Percentiles rank a stretch among this genome's conserved stretches.
Evolutionary conservation across 208 protist species (phyloP).

Genomic region (Trypanosoma boissoni): DNA sequence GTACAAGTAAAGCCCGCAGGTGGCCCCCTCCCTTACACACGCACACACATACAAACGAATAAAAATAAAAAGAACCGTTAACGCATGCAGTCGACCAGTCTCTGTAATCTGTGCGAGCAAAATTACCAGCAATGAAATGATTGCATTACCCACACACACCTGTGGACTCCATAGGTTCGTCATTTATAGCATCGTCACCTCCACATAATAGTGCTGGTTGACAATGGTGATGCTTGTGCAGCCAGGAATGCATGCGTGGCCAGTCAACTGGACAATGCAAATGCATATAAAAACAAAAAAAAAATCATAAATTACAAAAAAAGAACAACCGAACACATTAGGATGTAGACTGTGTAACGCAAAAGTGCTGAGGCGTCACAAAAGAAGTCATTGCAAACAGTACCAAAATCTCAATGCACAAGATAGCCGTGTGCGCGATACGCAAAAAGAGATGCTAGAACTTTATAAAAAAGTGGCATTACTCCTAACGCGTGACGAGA

Average conservation of each 20-base stretch:
- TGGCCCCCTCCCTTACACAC: no score
- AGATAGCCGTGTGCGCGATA: constrained; percentile 60
- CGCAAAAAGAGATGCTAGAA: constrained; percentile 58
- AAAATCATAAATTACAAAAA: constrained; percentile 91
- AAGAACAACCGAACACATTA: constrained; percentile 46
- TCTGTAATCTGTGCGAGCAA: constrained; percentile 59
- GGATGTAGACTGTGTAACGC: constrained; percentile 45
- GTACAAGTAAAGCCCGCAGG: constrained; percentile 91
- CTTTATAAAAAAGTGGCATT: no score
- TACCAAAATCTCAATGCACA: constrained; percentile 39
- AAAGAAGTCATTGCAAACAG: constrained; percentile 51
- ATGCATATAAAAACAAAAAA: constrained; percentile 91
- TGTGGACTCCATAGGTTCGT: constrained; percentile 92
- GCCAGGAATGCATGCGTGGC: constrained; percentile 74
- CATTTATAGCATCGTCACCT: constrained; percentile 89
- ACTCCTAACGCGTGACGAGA: no score
- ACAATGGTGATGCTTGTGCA: constrained; percentile 92
- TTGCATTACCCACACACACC: constrained; percentile 86
- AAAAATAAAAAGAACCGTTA: constrained; percentile 71
- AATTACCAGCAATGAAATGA: constrained; percentile 78
- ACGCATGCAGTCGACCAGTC: constrained; percentile 54
- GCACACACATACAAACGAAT: no score
- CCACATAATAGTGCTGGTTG: constrained; percentile 88
- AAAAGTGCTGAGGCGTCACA: constrained; percentile 20
- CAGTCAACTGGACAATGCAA: constrained; percentile 88